These are phyloP conservation scores for Paspalum vaginatum DNA, from an alignment of 176 grass and related monocot species.

Conservation along the genomic window DNA sequence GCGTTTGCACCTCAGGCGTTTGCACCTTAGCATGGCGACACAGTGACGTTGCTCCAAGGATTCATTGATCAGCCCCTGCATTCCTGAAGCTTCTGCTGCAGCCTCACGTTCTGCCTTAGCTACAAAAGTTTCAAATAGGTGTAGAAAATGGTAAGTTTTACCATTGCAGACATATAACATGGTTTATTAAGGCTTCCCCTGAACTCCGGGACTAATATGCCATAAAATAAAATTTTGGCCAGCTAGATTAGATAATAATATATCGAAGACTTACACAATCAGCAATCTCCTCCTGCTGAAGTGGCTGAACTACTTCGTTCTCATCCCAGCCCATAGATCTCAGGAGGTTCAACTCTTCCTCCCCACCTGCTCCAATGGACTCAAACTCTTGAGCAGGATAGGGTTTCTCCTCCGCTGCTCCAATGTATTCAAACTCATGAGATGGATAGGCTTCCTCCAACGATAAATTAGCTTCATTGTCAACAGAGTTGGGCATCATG, in stretches of 20 bases:
- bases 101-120: conserved; percentile 50
- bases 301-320: conserved; percentile 57
- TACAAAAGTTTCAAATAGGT: conserved; percentile 38
- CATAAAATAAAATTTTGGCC: neutral
- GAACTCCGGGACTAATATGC: neutral
- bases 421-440: conserved; percentile 19
- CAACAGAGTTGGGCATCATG: neutral
- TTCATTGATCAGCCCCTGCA: conserved; percentile 45
- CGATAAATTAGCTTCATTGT: neutral
- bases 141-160: neutral
- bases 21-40: conserved; percentile 21
- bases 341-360: conserved; percentile 69
- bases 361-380: conserved; percentile 27
- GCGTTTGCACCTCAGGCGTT: conserved; percentile 21
- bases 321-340: conserved; percentile 76
- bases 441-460: conserved; percentile 43
- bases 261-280: conserved; percentile 57
- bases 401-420: conserved; percentile 1
- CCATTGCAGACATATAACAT: neutral
- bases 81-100: conserved; percentile 63
- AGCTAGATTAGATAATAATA: conserved; percentile 1
- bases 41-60: conserved; percentile 19
- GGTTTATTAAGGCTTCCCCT: neutral
- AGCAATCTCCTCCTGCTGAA: conserved; percentile 74
- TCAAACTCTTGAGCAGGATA: conserved; percentile 44